Percentiles rank a stretch among this genome's conserved stretches.
Conservation (phyloP, 2,329 filamentous ascomycete species). For the Apiospora kogelbergensis region DNA sequence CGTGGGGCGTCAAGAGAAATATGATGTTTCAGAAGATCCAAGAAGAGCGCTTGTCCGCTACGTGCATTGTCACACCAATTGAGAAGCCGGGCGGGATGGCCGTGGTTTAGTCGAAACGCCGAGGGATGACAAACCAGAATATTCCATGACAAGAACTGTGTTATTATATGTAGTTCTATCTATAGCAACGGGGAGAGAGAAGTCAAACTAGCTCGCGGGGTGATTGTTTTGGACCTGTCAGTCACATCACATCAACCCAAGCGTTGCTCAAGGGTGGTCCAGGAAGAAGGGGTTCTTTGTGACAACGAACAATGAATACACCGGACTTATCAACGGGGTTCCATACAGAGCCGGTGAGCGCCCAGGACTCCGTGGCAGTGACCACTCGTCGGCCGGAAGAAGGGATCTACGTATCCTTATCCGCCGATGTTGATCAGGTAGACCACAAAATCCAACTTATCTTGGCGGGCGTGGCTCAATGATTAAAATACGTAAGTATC, state of each 20-base stretch:
- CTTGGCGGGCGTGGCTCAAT: neutral
- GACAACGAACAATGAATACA: neutral
- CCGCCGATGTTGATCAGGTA: neutral
- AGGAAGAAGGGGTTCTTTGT: neutral
- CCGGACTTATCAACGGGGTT: neutral
- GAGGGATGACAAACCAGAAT: neutral
- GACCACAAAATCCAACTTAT: neutral
- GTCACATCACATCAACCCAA: neutral
- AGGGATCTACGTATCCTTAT: neutral
- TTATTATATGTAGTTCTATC: neutral
- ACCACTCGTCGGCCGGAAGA: neutral
- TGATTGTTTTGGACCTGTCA: neutral
- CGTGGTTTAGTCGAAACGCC: neutral
- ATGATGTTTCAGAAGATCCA: too few species aligned
- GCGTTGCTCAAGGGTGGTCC: neutral
- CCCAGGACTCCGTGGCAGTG: neutral
- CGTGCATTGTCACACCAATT: conserved; percentile 2
- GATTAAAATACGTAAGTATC: neutral
- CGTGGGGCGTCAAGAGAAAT: neutral
- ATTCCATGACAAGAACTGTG: neutral
- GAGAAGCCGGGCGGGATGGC: neutral
- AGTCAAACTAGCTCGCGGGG: neutral
- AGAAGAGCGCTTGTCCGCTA: neutral
- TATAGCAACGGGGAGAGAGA: neutral
- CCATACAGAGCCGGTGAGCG: neutral